Evolutionary conservation across 257 asterid genomes (phyloP), one percentile per base, ranked within the genome.

Genomic region (Fraxinus americana): DNA sequence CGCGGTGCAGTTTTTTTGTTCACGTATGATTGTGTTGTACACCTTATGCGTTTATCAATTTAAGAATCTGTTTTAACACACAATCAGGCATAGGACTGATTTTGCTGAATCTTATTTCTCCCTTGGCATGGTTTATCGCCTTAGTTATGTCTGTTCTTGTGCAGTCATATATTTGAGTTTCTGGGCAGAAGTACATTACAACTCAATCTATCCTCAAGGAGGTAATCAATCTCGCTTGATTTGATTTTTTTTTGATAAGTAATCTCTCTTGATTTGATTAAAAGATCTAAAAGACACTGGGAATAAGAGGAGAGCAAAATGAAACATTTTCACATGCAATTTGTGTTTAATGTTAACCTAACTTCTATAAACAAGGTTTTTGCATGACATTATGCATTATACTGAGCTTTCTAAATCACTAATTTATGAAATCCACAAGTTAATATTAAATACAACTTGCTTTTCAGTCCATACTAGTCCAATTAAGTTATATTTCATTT

Each of bases 171-270:
- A 84, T 80, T 82, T 96, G 83, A 96, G 99, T 77, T 95, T 95
- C 85, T 95, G 99, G 99, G 96, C 99, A 4, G 99, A 95, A 89
- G 99, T 95, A 75, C 99, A 95, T 81, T 95, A 95, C 88, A 93
- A 95, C 92, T 91, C 98, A 30, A 91, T 95, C 77, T 93, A 95
- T 82, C 98, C 97, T 17, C 95, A 84, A 50, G 97, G 93, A 91
- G 99, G 99, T 96, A 87, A 78, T 77, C 14, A 10, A 35, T 23
- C 34, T 63, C 69, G 25, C 16, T 61, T 25, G 35, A 25, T 25
- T 63, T 23, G 35, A 23, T 27, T 12, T 25, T 25, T 25, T 25
- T 25, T 25, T 25, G 27, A 25, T 25, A 25, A 25, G 27, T 25
- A 25, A 25, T 25, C 34, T 63, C 69, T 63, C 16, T 61, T 25